Conservation (phyloP, 1,139 yeast genomes). For the Protomyces inouyei region DNA sequence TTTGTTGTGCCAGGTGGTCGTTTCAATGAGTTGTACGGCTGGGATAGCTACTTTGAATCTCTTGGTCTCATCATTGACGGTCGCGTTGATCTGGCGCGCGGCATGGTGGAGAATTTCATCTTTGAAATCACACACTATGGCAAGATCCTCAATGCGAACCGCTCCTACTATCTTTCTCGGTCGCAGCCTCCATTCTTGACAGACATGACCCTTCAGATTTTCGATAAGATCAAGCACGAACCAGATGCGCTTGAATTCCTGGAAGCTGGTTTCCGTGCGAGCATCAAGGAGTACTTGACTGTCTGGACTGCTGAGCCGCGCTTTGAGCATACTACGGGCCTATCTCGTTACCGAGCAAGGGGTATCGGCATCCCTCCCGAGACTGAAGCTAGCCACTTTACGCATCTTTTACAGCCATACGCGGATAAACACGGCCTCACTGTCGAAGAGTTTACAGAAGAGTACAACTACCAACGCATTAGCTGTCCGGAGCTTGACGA, state of each 20-base stretch:
- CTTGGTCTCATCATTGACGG: slow-evolving; percentile 72
- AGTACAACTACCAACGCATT: slow-evolving; percentile 64
- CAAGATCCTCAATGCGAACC: slow-evolving; percentile 86
- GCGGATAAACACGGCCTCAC: slow-evolving; percentile 58
- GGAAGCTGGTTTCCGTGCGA: slow-evolving; percentile 62
- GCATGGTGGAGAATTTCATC: slow-evolving; percentile 89
- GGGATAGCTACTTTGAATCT: slow-evolving; percentile 96
- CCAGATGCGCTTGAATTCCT: slow-evolving; percentile 55
- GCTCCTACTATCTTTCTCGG: slow-evolving; percentile 84
- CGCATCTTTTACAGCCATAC: slow-evolving; percentile 63
- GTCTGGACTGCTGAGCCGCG: slow-evolving; percentile 81
- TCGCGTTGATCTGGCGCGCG: slow-evolving; percentile 65
- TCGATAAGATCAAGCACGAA: slow-evolving; percentile 49
- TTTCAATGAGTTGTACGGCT: slow-evolving; percentile 92
- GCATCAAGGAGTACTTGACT: slow-evolving; percentile 76
- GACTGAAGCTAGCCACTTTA: slow-evolving; percentile 87
- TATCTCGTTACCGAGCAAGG: slow-evolving; percentile 85
- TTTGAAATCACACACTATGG: slow-evolving; percentile 89
- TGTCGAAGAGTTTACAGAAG: slow-evolving; percentile 63
- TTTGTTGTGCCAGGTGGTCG: slow-evolving; percentile 97
- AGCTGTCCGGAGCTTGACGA: slow-evolving; percentile 76
- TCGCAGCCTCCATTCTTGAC: slow-evolving; percentile 98
- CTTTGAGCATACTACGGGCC: slow-evolving; percentile 66
- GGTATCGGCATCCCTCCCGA: slow-evolving; percentile 95
- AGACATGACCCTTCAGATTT: slow-evolving; percentile 78